Percentiles rank a stretch among this genome's conserved stretches.
Conservation (phyloP, 345 rosid genomes). For the Gossypium mustelinum region DNA sequence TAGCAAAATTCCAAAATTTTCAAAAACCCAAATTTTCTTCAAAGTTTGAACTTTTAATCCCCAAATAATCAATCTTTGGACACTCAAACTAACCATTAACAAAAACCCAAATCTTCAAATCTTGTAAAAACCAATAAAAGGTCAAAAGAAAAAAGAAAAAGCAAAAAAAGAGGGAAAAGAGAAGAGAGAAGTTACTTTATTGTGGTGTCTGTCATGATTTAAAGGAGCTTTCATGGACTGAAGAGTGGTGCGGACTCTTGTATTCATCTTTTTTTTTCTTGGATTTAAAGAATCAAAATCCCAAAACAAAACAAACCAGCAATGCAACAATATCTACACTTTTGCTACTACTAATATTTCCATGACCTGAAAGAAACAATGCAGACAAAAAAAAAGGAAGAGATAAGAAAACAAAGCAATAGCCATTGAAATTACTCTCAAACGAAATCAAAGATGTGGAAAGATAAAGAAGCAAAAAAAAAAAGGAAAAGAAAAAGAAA, state of each 20-base stretch:
- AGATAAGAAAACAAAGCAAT: neutral
- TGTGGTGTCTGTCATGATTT: constrained; percentile 32
- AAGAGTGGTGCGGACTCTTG: constrained; percentile 62
- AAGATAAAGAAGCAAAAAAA: neutral
- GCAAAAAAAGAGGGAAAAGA: constrained; percentile 1
- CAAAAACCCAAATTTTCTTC: constrained; percentile 2
- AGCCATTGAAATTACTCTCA: neutral
- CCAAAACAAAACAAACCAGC: constrained; percentile 24
- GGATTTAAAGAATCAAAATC: neutral
- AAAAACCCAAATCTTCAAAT: constrained; percentile 2
- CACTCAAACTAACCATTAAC: neutral
- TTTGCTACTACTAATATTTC: neutral
- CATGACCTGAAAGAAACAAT: constrained; percentile 22
- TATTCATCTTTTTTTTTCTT: constrained; percentile 44
- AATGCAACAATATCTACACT: constrained; percentile 11
- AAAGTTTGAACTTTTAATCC: neutral
- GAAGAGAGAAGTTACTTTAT: constrained; percentile 35
- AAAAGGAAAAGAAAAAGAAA: neutral
- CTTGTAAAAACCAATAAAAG: constrained; percentile 14
- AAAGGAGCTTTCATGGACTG: constrained; percentile 66
- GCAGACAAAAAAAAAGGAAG: neutral
- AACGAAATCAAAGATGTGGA: neutral
- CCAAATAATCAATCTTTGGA: neutral
- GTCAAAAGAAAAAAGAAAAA: constrained; percentile 2
- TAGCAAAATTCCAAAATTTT: neutral